Base-by-base conservation (phyloP, 768 basidiomycete genomes). In the Tricholoma sp. region DNA sequence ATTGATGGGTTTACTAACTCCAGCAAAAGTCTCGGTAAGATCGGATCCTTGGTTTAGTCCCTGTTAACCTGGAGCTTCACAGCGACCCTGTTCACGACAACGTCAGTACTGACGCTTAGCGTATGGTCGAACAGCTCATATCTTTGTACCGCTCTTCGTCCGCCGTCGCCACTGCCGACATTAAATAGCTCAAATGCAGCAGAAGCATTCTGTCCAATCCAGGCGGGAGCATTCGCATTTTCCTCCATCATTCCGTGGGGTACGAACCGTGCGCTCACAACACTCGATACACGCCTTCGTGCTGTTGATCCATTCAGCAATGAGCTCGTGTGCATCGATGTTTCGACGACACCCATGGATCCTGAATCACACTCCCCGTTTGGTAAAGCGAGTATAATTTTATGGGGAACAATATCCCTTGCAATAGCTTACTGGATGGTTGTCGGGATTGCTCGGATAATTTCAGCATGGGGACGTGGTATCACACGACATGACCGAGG, bases 71-170 rank as follows among this genome's bases (percentile, higher is more conserved):
- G 51, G 37, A 52, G 32, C 54, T 68, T 11, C 58, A 57, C 63
- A 88, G 92, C 94, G 16, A 97, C 94, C 7, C 80, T 97, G 41
- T 95, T 96, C 74, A 88, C 87, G 45, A 84, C 89, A 9, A 86
- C 91, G 1, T 79, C 83, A 54, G 82, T 94, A 19, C 81, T 95
- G 51, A 93, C 94, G 2, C 82, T 95, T 63, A 79, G 78, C 59
- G 81, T 88, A 59, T 88, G 81, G 71, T 78, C 78, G 49, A 86
- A 88, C 61, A 82, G 81, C 59, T 83, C 86, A 2, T 91, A 81
- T 66, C 76, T 98, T 59, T 98, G 96, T 71, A 69, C 79, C 22
- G 78, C 84, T n/a, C 74, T 98, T 43, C 84, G 87, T 24, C 90
- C 94, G 11, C 82, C 88, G 14, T 88, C 89, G 10, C 84, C 88